Percentiles rank a stretch among this genome's conserved stretches.
Evolutionary conservation across 331 rosid species (phyloP).

Genomic region (Pyracantha coccinea): DNA sequence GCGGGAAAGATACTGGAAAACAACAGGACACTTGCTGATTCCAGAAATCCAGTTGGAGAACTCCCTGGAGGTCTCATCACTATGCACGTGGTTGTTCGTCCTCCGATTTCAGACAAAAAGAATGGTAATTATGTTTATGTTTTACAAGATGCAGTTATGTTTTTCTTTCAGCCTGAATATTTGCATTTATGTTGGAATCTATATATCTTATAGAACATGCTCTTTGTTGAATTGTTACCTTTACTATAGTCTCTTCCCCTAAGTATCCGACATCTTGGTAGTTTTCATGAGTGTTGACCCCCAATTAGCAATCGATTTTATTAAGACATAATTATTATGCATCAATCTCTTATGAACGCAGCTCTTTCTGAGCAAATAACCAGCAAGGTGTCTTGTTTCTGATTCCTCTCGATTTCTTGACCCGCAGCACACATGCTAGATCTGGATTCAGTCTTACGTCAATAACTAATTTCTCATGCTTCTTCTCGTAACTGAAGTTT

Average conservation of each 20-base stretch:
- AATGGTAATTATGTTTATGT: slow-evolving; percentile 19
- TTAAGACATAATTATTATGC: background rate
- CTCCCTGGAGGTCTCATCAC: slow-evolving; percentile 36
- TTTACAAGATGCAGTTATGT: background rate
- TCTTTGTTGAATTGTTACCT: background rate
- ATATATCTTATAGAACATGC: background rate
- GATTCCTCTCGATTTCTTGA: background rate
- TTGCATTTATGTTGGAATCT: background rate
- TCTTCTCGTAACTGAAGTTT: background rate
- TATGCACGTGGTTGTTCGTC: slow-evolving; percentile 44
- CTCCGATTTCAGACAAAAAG: slow-evolving; percentile 29
- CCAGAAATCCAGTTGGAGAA: slow-evolving; percentile 30
- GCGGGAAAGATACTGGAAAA: slow-evolving; percentile 44
- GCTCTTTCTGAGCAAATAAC: background rate
- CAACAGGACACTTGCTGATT: slow-evolving; percentile 35
- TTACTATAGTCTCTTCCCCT: background rate
- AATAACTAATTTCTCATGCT: background rate
- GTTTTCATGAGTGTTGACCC: background rate
- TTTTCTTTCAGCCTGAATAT: background rate
- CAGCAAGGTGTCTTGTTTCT: background rate
- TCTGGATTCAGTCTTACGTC: background rate
- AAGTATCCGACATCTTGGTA: background rate
- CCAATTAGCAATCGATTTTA: background rate
- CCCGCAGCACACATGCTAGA: background rate
- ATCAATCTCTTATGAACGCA: background rate